These are phyloP conservation scores for Ascochyta viciae-villosae DNA, from an alignment of 2,329 filamentous ascomycete genomes.

Conservation along the genomic window DNA sequence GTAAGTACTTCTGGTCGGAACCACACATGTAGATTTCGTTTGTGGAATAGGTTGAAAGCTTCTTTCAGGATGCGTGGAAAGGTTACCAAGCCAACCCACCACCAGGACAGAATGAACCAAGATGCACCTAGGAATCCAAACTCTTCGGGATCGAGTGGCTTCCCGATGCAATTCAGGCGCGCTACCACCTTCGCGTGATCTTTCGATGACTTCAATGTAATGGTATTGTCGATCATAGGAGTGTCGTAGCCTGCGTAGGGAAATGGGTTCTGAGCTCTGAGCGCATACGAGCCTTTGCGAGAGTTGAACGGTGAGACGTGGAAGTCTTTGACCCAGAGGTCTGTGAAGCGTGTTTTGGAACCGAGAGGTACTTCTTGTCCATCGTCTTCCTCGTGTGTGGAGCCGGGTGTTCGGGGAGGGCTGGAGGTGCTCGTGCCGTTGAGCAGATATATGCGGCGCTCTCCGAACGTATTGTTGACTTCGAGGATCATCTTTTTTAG, in stretches of 20 bases:
- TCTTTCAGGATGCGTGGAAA: slow-evolving; percentile 71
- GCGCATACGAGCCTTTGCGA: slow-evolving; percentile 56
- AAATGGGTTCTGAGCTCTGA: slow-evolving; percentile 57
- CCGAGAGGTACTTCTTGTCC: slow-evolving; percentile 3
- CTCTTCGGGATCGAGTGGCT: slow-evolving; percentile 58
- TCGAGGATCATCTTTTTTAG: slow-evolving; percentile 73
- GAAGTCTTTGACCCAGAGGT: slow-evolving; percentile 73
- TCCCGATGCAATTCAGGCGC: slow-evolving; percentile 62
- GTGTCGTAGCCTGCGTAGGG: slow-evolving; percentile 37
- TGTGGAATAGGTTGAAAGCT: slow-evolving; percentile 65
- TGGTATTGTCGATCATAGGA: slow-evolving; percentile 62
- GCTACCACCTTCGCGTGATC: slow-evolving; percentile 67
- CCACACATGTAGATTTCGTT: slow-evolving; percentile 67
- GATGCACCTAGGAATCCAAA: slow-evolving; percentile 55
- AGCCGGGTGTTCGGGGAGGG: slow-evolving; percentile 26
- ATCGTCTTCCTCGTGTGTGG: slow-evolving; percentile 11
- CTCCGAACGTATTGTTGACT: slow-evolving; percentile 79
- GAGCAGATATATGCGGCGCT: slow-evolving; percentile 71
- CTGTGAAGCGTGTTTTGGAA: slow-evolving; percentile 52
- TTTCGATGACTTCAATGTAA: slow-evolving; percentile 68
- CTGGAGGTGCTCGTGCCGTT: slow-evolving; percentile 47
- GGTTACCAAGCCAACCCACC: slow-evolving; percentile 71
- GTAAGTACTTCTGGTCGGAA: slow-evolving; percentile 68
- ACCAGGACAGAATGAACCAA: slow-evolving; percentile 64
- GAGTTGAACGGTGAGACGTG: slow-evolving; percentile 79